Base-by-base conservation (phyloP, 129 eudicot species). In the Cynara cardunculus region DNA sequence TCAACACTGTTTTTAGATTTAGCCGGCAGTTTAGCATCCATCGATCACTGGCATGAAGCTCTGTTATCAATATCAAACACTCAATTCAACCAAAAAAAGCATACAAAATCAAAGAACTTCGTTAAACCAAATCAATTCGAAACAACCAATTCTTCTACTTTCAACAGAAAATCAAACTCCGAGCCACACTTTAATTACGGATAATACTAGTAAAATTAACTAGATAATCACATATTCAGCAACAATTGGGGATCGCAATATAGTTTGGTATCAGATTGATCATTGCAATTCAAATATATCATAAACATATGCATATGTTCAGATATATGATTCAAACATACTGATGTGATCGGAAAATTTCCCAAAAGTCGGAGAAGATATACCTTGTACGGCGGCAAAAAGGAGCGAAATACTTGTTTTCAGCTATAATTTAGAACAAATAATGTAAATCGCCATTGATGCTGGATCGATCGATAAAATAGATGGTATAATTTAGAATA, bases 331-430 rank as follows among this genome's bases (percentile, higher is more conserved):
- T 34, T 71, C 61, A 30, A 19, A 64, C 16, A 13, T 34, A 11
- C 32, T 75, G 78, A 74, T 49, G 13, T 76, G 59, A 78, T 78
- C 25, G 30, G 24, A 12, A 12, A 78, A 10, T 10, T 13, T 0
- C 7, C 16, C 12, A 21, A 64, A 64, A 22, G 7, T 19, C 7
- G 78, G 69, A 16, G 67, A 71, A 56, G 35, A 25, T 7, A 25
- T 72, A 80, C 84, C 84, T 80, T 80, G 73, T 27, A 72, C 24
- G 84, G 39, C 77, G 78, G 76, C 53, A 32, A 32, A 61, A 32
- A 61, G 41, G 69, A 35, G 73, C 65, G 71, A 72, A 64, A 72
- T 11, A 59, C 28, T 35, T 80, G 78, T 34, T 32, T 80, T 59
- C 5, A 72, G 78, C 84, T 72, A 80, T 72, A 80, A 80, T 70